Percentiles rank a stretch among this genome's conserved stretches.
Evolutionary conservation across 495 filamentous ascomycete genomes (phyloP).

Genomic region (Neurospora hispaniola): DNA sequence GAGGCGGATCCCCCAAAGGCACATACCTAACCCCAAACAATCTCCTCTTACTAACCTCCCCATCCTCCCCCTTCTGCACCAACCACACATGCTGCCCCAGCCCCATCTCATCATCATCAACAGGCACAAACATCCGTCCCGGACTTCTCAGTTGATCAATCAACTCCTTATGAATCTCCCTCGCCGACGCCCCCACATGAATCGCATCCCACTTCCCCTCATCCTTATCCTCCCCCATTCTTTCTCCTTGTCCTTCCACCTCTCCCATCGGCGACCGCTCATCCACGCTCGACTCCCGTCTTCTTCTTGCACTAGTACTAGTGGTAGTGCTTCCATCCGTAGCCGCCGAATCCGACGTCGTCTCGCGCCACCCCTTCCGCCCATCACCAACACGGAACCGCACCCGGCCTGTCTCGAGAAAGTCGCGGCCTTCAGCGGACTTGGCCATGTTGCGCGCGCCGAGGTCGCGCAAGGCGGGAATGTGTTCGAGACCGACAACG

Average conservation of each 20-base stretch:
- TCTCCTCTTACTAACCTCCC: conserved; percentile 62
- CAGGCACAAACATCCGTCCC: conserved; percentile 78
- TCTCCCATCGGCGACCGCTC: background rate
- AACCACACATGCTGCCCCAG: conserved; percentile 72
- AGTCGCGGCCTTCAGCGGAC: conserved; percentile 48
- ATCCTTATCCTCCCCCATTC: background rate
- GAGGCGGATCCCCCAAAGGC: conserved; percentile 74
- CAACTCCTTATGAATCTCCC: conserved; percentile 57
- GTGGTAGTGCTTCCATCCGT: too few species aligned
- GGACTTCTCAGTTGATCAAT: conserved; percentile 70
- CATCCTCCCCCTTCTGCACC: conserved; percentile 77
- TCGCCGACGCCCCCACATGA: conserved; percentile 87
- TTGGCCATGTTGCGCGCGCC: conserved; percentile 66
- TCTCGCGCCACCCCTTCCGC: conserved; percentile 56
- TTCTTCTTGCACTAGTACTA: too few species aligned
- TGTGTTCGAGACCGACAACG: conserved; percentile 86
- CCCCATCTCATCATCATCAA: conserved; percentile 46
- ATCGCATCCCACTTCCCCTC: conserved; percentile 66
- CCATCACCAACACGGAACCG: conserved; percentile 76
- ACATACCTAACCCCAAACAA: conserved; percentile 84
- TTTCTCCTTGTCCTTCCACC: conserved; percentile 7
- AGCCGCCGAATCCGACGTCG: background rate
- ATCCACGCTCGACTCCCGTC: too few species aligned
- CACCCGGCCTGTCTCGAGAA: conserved; percentile 52
- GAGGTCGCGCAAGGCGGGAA: conserved; percentile 62